Evolutionary conservation across 441 rosid species (phyloP).

Genomic region (Euphorbia celastroides): DNA sequence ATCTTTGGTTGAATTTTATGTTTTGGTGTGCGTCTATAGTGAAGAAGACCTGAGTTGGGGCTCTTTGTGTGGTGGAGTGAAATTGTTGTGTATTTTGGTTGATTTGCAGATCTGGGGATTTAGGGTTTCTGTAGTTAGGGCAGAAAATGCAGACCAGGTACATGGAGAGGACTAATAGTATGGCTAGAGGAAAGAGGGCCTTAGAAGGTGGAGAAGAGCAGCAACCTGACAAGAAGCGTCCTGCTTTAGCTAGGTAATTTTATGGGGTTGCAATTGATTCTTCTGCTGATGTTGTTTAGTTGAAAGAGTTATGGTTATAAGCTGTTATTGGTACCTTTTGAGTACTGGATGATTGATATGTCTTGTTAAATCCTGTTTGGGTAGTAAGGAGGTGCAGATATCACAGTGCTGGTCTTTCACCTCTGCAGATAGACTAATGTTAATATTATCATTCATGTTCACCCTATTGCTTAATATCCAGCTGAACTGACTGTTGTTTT

Average conservation of each 20-base stretch:
- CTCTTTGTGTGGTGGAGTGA: background rate
- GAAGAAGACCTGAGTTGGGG: background rate
- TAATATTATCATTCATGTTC: too few relatives aligned
- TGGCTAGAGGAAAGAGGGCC: slow-evolving; percentile 82
- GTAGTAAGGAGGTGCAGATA: too few relatives aligned
- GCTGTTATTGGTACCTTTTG: background rate
- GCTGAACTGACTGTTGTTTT: background rate
- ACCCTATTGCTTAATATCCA: background rate
- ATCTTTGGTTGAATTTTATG: slow-evolving; percentile 3
- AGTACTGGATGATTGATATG: background rate
- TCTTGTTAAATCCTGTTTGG: too few relatives aligned
- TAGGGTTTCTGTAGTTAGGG: slow-evolving; percentile 26
- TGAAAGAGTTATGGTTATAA: background rate
- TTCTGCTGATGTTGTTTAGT: slow-evolving; percentile 2
- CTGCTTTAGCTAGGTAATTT: slow-evolving; percentile 82
- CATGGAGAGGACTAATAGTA: slow-evolving; percentile 80
- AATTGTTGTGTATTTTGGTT: slow-evolving; percentile 8
- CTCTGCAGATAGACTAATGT: too few relatives aligned
- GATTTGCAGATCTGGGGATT: slow-evolving; percentile 47
- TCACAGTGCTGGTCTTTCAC: too few relatives aligned
- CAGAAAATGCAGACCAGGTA: slow-evolving; percentile 64
- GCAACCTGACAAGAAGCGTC: slow-evolving; percentile 83
- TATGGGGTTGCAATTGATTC: background rate
- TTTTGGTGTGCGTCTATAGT: too few relatives aligned
- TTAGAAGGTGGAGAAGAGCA: slow-evolving; percentile 61